phyloP scores from a whole-genome alignment of 495 filamentous ascomycete species.

The Xylaria sp. region DNA sequence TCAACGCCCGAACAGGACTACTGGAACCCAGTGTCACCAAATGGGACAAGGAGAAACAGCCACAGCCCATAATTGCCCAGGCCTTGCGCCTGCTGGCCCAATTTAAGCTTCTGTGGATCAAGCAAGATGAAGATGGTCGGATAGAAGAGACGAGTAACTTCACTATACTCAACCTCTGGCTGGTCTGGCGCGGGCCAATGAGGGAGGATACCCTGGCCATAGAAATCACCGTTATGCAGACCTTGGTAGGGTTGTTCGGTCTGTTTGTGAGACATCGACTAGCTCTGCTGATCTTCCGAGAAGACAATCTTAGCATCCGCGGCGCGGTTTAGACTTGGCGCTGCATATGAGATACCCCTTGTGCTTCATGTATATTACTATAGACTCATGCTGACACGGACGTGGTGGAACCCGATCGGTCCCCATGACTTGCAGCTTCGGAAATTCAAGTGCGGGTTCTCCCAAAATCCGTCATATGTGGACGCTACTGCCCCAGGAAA shows the following conservation, averaged over 20 bases:
- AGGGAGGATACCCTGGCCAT: conserved; percentile 81
- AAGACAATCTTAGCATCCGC: conserved; percentile 73
- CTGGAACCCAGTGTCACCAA: conserved; percentile 83
- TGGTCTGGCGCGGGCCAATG: conserved; percentile 94
- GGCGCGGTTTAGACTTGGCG: conserved; percentile 31
- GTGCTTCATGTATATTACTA: conserved; percentile 29
- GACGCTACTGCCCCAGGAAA: background rate
- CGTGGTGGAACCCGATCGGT: background rate
- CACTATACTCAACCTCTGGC: conserved; percentile 92
- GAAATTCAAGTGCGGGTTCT: background rate
- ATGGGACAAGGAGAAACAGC: conserved; percentile 72
- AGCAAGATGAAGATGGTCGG: conserved; percentile 66
- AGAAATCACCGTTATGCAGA: conserved; percentile 78
- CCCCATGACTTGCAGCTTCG: conserved; percentile 2
- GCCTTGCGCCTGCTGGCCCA: conserved; percentile 68
- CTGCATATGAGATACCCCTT: conserved; percentile 33
- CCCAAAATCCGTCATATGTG: background rate
- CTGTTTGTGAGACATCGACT: conserved; percentile 84
- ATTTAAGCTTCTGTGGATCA: conserved; percentile 69
- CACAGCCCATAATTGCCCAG: conserved; percentile 64
- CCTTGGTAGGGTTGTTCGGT: conserved; percentile 74
- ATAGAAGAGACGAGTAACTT: conserved; percentile 88
- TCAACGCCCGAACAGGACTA: conserved; percentile 81
- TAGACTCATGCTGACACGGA: conserved; percentile 22
- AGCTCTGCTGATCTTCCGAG: conserved; percentile 82